phyloP scores from a whole-genome alignment of 2,329 filamentous ascomycete genomes.

The Colletotrichum graminicola region DNA sequence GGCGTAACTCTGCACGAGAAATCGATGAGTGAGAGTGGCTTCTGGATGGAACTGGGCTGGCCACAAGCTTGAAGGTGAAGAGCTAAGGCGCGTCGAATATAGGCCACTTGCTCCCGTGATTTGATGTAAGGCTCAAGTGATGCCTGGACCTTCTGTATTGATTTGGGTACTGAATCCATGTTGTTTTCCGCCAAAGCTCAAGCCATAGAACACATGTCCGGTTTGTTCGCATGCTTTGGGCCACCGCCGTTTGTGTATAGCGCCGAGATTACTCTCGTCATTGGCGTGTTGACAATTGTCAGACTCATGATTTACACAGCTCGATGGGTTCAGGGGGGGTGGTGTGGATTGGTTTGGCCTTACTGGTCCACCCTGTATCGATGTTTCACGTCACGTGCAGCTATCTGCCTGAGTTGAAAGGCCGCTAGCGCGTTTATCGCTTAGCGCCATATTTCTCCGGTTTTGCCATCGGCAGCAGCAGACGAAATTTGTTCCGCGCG shows the following conservation, averaged over 20 bases:
- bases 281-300: conserved; percentile 11
- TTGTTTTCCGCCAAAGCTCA: neutral
- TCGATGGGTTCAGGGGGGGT: conserved; percentile 17
- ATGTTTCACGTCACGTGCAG: conserved; percentile 9
- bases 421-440: conserved; percentile 25
- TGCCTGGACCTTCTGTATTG: conserved; percentile 55
- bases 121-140: conserved; percentile 66
- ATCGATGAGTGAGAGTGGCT: conserved; percentile 64
- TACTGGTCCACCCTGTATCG: conserved; percentile 6
- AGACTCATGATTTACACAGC: neutral
- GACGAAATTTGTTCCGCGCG: conserved; percentile 39
- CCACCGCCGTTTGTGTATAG: neutral
- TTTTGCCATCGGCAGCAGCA: conserved; percentile 28
- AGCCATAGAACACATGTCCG: neutral
- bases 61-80: conserved; percentile 65
- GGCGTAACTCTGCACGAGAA: conserved; percentile 51
- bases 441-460: conserved; percentile 20
- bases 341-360: conserved; percentile 28
- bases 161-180: conserved; percentile 51
- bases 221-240: neutral
- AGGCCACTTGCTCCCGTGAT: conserved; percentile 67
- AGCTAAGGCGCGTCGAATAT: conserved; percentile 67
- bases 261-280: neutral
- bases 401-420: neutral
- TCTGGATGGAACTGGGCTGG: conserved; percentile 56